A percentile compares a stretch with the other conserved stretches of the same genome.
Conservation (phyloP, 2,329 filamentous ascomycete species). For the Aspergillus pseudoviridinutans region DNA sequence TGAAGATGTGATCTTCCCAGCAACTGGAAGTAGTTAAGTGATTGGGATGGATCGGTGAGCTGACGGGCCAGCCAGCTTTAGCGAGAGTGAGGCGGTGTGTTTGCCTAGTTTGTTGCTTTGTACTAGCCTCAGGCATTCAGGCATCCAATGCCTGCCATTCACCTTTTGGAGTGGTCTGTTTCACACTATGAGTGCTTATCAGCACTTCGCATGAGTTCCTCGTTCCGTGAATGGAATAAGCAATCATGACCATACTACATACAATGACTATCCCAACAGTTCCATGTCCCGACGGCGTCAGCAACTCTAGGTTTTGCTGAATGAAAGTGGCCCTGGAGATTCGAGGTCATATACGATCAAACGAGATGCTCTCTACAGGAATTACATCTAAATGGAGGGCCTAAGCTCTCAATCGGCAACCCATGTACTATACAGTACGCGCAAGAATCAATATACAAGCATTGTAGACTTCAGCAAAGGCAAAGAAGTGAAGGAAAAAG, state of each 20-base stretch:
- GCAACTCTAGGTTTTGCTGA: neutral
- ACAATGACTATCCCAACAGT: neutral
- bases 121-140: conserved; percentile 12
- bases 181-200: neutral
- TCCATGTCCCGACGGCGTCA: neutral
- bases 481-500: too few species aligned
- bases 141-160: neutral
- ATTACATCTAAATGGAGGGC: too few species aligned
- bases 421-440: neutral
- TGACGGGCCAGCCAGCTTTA: conserved; percentile 22
- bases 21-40: conserved; percentile 12
- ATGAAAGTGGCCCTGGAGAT: too few species aligned
- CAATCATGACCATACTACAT: neutral
- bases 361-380: too few species aligned
- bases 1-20: conserved; percentile 21
- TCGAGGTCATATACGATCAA: too few species aligned
- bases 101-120: conserved; percentile 13
- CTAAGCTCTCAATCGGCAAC: neutral
- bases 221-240: neutral
- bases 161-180: neutral
- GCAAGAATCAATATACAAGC: neutral
- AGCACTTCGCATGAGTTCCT: neutral
- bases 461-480: too few species aligned
- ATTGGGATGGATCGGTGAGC: conserved; percentile 21
- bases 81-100: conserved; percentile 19